These are phyloP conservation scores for Herpotrichia juniperi DNA, from an alignment of 2,329 filamentous ascomycete species.

Conservation along the genomic window DNA sequence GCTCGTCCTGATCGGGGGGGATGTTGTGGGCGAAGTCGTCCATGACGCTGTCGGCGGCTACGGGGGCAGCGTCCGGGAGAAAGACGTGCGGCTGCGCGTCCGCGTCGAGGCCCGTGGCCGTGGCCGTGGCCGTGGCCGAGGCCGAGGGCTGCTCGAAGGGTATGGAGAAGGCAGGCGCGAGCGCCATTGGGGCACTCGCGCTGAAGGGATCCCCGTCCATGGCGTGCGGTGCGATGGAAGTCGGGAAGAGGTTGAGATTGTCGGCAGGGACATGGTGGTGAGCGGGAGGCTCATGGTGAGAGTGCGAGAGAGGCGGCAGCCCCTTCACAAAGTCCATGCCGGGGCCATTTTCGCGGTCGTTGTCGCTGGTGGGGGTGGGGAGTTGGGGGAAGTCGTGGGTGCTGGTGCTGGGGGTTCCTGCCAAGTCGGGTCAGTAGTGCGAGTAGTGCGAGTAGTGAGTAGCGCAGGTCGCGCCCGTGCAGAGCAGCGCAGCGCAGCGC, in stretches of 20 bases:
- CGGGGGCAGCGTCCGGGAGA: background rate
- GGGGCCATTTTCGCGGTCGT: slow-evolving; percentile 30
- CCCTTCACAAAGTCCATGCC: slow-evolving; percentile 37
- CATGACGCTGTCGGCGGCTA: slow-evolving; percentile 11
- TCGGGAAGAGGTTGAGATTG: slow-evolving; percentile 17
- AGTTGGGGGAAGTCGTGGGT: slow-evolving; percentile 1
- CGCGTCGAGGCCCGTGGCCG: background rate
- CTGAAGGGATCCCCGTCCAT: slow-evolving; percentile 12
- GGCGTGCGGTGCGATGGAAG: slow-evolving; percentile 22
- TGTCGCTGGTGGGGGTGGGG: background rate
- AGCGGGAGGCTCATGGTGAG: slow-evolving; percentile 16
- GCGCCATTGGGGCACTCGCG: background rate
- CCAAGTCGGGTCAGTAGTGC: background rate
- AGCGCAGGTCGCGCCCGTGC: background rate
- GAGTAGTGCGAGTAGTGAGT: background rate
- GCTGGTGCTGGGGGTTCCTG: background rate
- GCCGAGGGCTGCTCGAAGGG: slow-evolving; percentile 1
- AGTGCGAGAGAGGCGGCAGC: slow-evolving; percentile 17
- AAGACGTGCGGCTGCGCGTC: background rate
- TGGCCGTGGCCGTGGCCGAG: background rate
- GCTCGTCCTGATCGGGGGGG: slow-evolving; percentile 19
- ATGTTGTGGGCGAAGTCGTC: slow-evolving; percentile 3
- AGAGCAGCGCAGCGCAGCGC: background rate
- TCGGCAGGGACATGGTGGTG: slow-evolving; percentile 32
- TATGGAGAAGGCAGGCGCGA: background rate